Evolutionary conservation across 2,329 filamentous ascomycete genomes (phyloP).

Genomic region (Neocucurbitaria cava): DNA sequence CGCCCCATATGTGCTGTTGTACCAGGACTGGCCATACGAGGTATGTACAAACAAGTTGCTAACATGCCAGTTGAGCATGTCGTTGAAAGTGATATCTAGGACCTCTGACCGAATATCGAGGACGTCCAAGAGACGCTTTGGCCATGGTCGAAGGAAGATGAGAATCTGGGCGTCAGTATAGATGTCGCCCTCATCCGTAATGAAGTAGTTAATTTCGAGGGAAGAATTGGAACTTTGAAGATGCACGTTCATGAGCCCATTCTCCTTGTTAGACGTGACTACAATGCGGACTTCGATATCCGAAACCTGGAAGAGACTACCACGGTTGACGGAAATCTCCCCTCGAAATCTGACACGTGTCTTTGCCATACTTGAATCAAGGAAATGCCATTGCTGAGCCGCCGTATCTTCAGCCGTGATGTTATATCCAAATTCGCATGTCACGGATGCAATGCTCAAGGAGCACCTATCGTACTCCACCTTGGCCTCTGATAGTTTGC

Average conservation of each 20-base stretch:
- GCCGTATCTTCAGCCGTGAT: constrained; percentile 4
- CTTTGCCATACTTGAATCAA: constrained; percentile 5
- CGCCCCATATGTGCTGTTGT: not conserved
- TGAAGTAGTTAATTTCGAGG: constrained; percentile 2
- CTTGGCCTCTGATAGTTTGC: not conserved
- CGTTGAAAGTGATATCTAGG: constrained; percentile 12
- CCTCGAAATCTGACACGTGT: constrained; percentile 8
- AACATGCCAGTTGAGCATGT: constrained; percentile 17
- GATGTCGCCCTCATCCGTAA: not conserved
- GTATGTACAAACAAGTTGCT: constrained; percentile 19
- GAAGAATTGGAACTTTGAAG: constrained; percentile 2
- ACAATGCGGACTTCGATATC: constrained; percentile 14
- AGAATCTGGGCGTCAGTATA: constrained; percentile 15
- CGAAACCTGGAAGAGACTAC: constrained; percentile 7
- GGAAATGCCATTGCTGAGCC: constrained; percentile 8
- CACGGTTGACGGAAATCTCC: constrained; percentile 8
- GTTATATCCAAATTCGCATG: constrained; percentile 8
- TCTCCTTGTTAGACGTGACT: constrained; percentile 6
- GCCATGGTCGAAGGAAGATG: constrained; percentile 13
- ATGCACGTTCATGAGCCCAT: constrained; percentile 2
- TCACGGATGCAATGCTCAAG: not conserved
- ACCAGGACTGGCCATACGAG: constrained; percentile 10
- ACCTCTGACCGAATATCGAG: constrained; percentile 14
- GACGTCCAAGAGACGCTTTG: constrained; percentile 5
- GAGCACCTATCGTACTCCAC: constrained; percentile 3